A percentile compares a stretch with the other conserved stretches of the same genome.
phyloP scores from a whole-genome alignment of 192 early-diverging fungal species.

The Backusella westeae region DNA sequence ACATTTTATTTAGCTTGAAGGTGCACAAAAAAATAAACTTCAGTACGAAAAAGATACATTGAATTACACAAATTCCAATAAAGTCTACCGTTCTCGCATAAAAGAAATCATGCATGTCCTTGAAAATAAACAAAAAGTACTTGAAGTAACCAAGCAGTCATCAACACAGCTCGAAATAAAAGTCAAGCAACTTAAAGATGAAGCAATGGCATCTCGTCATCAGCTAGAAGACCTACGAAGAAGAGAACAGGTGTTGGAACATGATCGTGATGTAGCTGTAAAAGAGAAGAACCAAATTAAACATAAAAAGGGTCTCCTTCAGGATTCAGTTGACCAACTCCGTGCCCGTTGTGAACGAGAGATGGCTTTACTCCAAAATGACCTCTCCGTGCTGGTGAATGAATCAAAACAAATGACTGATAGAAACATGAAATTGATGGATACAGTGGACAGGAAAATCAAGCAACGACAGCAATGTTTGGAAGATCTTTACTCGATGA shows the following conservation, averaged over 20 bases:
- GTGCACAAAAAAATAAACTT: neutral
- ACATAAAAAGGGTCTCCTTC: slow-evolving; percentile 23
- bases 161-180: slow-evolving; percentile 22
- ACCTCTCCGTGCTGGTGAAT: neutral
- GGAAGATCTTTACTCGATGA: neutral
- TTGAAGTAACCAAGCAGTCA: slow-evolving; percentile 26
- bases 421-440: slow-evolving; percentile 4
- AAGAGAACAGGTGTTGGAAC: slow-evolving; percentile 17
- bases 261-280: slow-evolving; percentile 18
- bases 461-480: slow-evolving; percentile 4
- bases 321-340: slow-evolving; percentile 15
- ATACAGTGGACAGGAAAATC: slow-evolving; percentile 6
- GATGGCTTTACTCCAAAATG: slow-evolving; percentile 16
- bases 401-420: slow-evolving; percentile 12
- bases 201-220: slow-evolving; percentile 28
- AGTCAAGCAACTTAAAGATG: slow-evolving; percentile 31
- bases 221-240: slow-evolving; percentile 24
- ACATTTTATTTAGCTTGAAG: slow-evolving; percentile 13
- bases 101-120: slow-evolving; percentile 33
- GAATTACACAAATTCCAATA: slow-evolving; percentile 24
- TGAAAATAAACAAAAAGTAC: slow-evolving; percentile 28
- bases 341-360: slow-evolving; percentile 10
- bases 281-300: slow-evolving; percentile 24
- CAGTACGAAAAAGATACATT: slow-evolving; percentile 11
- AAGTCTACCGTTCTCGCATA: slow-evolving; percentile 17